Percentiles rank a stretch among this genome's conserved stretches.
Conservation (phyloP, 345 rosid species). For the Salix dunnii region DNA sequence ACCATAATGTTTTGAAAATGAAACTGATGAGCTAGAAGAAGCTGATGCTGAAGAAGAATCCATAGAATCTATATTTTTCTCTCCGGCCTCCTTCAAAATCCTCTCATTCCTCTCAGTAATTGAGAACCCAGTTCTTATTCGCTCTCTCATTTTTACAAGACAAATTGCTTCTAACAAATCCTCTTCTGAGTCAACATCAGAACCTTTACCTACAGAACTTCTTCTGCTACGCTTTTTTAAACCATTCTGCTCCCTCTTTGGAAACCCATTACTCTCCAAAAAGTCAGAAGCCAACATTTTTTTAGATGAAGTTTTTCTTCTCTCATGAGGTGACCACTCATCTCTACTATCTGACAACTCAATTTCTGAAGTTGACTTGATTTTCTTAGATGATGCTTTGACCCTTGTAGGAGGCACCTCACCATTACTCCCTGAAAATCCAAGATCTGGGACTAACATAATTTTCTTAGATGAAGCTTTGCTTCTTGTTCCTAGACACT, state of each 20-base stretch:
- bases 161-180: slow-evolving; percentile 15
- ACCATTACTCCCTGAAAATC: not conserved
- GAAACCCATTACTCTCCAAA: slow-evolving; percentile 5
- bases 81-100: slow-evolving; percentile 10
- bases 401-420: not conserved
- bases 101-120: not conserved
- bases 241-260: slow-evolving; percentile 22
- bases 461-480: slow-evolving; percentile 1
- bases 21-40: slow-evolving; percentile 19
- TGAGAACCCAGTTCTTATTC: slow-evolving; percentile 8
- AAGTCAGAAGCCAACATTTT: slow-evolving; percentile 18
- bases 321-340: not conserved
- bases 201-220: slow-evolving; percentile 7
- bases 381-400: not conserved
- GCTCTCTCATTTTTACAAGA: slow-evolving; percentile 23
- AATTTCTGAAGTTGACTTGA: slow-evolving; percentile 3
- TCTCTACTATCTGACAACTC: not conserved
- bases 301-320: slow-evolving; percentile 7
- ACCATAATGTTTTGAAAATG: slow-evolving; percentile 22
- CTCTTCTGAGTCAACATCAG: slow-evolving; percentile 24
- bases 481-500: not conserved
- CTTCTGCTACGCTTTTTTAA: slow-evolving; percentile 4
- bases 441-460: not conserved
- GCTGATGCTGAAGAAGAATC: slow-evolving; percentile 15
- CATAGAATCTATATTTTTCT: slow-evolving; percentile 1